Evolutionary conservation across 805 yeast genomes (phyloP).

Genomic region (Babjeviella inositovora): DNA sequence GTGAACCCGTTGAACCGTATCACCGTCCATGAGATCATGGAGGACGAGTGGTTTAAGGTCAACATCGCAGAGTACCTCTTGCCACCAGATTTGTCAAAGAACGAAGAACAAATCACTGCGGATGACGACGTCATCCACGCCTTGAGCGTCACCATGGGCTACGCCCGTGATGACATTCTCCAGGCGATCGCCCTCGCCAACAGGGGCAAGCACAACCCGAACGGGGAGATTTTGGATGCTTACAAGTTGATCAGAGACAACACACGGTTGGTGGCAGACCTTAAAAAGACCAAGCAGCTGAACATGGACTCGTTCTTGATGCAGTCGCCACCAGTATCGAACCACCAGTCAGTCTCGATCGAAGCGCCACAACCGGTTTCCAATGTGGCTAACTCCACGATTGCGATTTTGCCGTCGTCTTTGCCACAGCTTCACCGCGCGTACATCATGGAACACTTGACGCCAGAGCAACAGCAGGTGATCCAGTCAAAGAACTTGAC

Average conservation of each 20-base stretch:
- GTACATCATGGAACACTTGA: slow-evolving; percentile 66
- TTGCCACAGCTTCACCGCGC: slow-evolving; percentile 92
- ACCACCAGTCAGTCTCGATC: slow-evolving; percentile 4
- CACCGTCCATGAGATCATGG: slow-evolving; percentile 81
- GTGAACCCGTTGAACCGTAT: slow-evolving; percentile 91
- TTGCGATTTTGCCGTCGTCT: slow-evolving; percentile 87
- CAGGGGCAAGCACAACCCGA: slow-evolving; percentile 23
- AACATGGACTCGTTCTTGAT: slow-evolving; percentile 42
- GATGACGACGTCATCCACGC: slow-evolving; percentile 69
- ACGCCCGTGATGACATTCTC: slow-evolving; percentile 67
- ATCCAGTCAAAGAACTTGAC: slow-evolving; percentile 13
- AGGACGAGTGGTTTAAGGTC: slow-evolving; percentile 85
- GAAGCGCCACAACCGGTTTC: slow-evolving; percentile 8
- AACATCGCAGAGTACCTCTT: slow-evolving; percentile 68
- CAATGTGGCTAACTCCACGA: slow-evolving; percentile 49
- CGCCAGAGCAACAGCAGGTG: slow-evolving; percentile 30
- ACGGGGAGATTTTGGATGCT: slow-evolving; percentile 74
- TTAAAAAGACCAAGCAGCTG: slow-evolving; percentile 26
- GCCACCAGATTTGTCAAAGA: slow-evolving; percentile 31
- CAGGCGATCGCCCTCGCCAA: slow-evolving; percentile 40
- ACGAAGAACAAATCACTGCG: slow-evolving; percentile 10
- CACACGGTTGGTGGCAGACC: slow-evolving; percentile 48
- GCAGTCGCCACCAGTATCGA: slow-evolving; percentile 41
- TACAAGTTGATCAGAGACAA: slow-evolving; percentile 74
- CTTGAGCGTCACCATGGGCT: slow-evolving; percentile 75